Base-by-base conservation (phyloP, 805 yeast genomes). In the Sporopachydermia quercuum region DNA sequence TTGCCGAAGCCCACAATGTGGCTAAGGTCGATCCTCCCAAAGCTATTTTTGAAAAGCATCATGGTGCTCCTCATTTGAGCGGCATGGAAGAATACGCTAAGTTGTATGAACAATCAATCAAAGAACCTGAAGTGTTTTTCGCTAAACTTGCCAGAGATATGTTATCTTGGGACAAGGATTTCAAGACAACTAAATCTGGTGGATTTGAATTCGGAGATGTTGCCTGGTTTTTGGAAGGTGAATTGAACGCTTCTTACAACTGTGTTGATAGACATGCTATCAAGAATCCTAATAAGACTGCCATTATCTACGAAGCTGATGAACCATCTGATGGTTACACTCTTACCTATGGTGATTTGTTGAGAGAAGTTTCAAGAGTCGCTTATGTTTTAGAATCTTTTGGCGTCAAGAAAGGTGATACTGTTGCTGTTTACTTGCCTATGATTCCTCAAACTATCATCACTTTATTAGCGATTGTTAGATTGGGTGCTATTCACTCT, bases 381-480 rank as follows among this genome's bases (percentile, higher is more conserved):
- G 95, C 97, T 8, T 87, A 81, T 50, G 79, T 84, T 35, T 71
- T 91, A 57, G 65, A 71, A 47, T 70, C 77, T 43, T 76, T 86
- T 73, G 98, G 98, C 42, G 89, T 89, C 49, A 65, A 70, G 50
- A 83, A 84, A 61, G 98, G 98, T 55, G 98, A 89, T 56, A 82
- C 94, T 18, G 97, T 89, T 43, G 97, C 96, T 38, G 82, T 89
- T 43, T 89, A 89, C 62, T 66, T 89, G 57, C 98, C 98, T 55
- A 89, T 91, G 98, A 87, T 87, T 45, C 94, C 97, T 38, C 95
- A 87, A 64, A 96, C 96, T 15, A 67, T 91, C 45, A 75, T 91
- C 42, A 81, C 98, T n/a, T 74, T 89, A 72, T 68, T 89, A 54
- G 98, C 98, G 37, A 78, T 86, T 54, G 82, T 77, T 27, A 78